Base-by-base conservation (phyloP, 192 early-diverging fungal species). In the Physocladia obscura region DNA sequence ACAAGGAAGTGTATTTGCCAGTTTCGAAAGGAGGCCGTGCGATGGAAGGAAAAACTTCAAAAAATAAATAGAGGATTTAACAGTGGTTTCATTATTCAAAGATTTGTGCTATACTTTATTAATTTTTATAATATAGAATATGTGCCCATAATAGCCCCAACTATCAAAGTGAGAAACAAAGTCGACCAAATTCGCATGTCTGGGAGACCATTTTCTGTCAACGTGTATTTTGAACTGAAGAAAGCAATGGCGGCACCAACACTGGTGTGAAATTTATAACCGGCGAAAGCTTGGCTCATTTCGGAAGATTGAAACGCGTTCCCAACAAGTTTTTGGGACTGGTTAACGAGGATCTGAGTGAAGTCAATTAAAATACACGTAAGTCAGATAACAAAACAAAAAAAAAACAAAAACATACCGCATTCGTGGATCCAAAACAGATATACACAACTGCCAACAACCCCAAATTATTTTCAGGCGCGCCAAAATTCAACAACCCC, bases 251-350 rank as follows among this genome's bases (percentile, higher is more conserved):
- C 50, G 8, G 65, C 24, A 8, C 52, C 65, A 36, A 68, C 36
- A 38, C 40, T 49, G 17, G 65, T 68, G 52, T 56, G 52, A 29
- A 68, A 68, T 29, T 68, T 68, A 38, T 68, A 68, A 4, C 19
- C 65, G 4, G 51, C 36, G 36, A 56, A 68, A 17, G 65, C 65
- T 51, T 51, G 44, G 34, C 62, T 65, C 27, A 47, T 65, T 51
- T 27, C 19, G 11, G 5, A 51, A 4, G 60, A 17, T 31, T 15
- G 27, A 51, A 65, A 65, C 17, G 30, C 22, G 19, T 35, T 31
- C 24, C 48, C 62, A 36, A 65, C 62, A 34, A 65, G 44, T 31
- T 51, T 49, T 32, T 65, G 62, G 5, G 48, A 49, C 50, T 65
- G 62, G 17, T 27, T 51, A 17, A 65, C 22, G 27, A 65, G 62